Evolutionary conservation across 1,139 yeast species (phyloP).

Genomic region (Eremothecium sinecaudum): DNA sequence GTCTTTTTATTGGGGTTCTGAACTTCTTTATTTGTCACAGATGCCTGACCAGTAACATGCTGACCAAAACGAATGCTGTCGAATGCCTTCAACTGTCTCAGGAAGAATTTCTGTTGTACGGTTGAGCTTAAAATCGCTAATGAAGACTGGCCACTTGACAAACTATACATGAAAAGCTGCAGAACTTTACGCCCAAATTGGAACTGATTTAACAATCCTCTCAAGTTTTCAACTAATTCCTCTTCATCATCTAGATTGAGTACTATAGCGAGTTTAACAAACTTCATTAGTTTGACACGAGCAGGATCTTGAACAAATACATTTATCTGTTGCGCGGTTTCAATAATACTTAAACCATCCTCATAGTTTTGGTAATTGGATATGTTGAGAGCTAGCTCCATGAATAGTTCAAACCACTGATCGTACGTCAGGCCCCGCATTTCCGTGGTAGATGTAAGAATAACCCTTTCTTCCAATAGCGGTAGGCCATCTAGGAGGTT

Average conservation of each 20-base stretch:
- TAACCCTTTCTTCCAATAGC: slow-evolving; percentile 34
- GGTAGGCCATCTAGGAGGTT: slow-evolving; percentile 31
- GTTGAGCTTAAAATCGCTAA: slow-evolving; percentile 60
- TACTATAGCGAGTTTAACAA: slow-evolving; percentile 61
- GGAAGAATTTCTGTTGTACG: slow-evolving; percentile 79
- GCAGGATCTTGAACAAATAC: slow-evolving; percentile 60
- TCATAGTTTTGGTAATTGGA: slow-evolving; percentile 55
- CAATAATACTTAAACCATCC: slow-evolving; percentile 62
- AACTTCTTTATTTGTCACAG: slow-evolving; percentile 42
- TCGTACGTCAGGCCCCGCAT: slow-evolving; percentile 72
- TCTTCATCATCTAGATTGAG: slow-evolving; percentile 45
- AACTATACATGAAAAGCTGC: slow-evolving; percentile 55
- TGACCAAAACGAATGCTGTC: slow-evolving; percentile 54
- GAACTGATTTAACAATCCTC: slow-evolving; percentile 54
- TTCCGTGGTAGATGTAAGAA: slow-evolving; percentile 36
- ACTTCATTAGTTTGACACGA: slow-evolving; percentile 47
- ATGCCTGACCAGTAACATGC: slow-evolving; percentile 70
- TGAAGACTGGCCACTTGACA: slow-evolving; percentile 41
- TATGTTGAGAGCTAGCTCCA: slow-evolving; percentile 62
- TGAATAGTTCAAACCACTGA: slow-evolving; percentile 76
- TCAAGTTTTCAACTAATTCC: slow-evolving; percentile 45
- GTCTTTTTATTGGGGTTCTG: slow-evolving; percentile 37
- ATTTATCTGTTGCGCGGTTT: slow-evolving; percentile 65
- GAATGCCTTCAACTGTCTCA: slow-evolving; percentile 81
- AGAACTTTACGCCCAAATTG: slow-evolving; percentile 69